Base-by-base conservation (phyloP, 2,329 filamentous ascomycete species). In the Chrysosporium keratinophilum region DNA sequence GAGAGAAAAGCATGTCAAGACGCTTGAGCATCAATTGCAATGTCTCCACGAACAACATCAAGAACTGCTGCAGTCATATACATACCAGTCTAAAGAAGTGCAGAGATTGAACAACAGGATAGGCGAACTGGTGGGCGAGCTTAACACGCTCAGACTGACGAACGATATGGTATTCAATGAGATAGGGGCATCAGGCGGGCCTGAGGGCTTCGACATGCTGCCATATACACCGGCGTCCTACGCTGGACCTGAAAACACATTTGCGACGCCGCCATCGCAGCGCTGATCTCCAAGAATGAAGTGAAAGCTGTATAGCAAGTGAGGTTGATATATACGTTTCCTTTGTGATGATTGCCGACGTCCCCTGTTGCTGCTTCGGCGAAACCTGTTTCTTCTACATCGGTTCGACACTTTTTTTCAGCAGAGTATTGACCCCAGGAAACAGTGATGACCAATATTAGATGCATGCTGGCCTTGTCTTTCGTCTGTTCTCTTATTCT, bases 1-100 rank as follows among this genome's bases (percentile, higher is more conserved):
- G 57, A 94, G 93, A 71, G 88, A 94, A 69, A 88, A 84, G 72
- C 88, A 94, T 63, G 69, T 94, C 46, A 88, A 88, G 67, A 85
- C 90, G 60, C 78, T 94, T 1, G 89, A 95, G 71, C 85, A 77
- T 55, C 87, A 88, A 69, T 82, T 88, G 1, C 77, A 83, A 43
- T 82, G 87, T 64, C 70, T 88, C 11, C 62, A 65, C 34, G 60
- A 63, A 49, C 62, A 65, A 47, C 63, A 67, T 50, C 59, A 65
- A 50, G 59, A 63, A 37, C 61, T 67, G 6, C 56, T 67, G 4
- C 61, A 65, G 37, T 65, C 64, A 23, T 67, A 67, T 46, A 61
- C 59, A 20, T 61, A 59, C n/a, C 65, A 66, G 59, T 56, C 62
- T 37, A 61, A 63, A 31, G 62, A 65, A 56, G 60, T 67, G 11